Base-by-base conservation (phyloP, 2,329 filamentous ascomycete genomes). In the Chaetomium sp. region DNA sequence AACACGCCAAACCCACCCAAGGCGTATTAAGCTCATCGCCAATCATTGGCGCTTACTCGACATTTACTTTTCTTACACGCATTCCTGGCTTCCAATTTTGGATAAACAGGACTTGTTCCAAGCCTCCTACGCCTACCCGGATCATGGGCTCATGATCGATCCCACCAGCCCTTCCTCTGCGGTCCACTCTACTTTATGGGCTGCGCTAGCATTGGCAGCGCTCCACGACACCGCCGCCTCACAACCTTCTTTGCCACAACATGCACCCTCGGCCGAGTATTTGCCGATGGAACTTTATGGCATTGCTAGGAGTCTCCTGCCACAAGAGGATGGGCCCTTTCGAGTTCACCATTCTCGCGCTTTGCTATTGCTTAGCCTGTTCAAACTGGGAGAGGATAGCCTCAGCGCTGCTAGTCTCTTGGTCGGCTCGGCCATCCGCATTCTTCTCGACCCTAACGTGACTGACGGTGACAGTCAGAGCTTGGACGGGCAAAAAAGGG, bases 61-160 rank as follows among this genome's bases (percentile, higher is more conserved):
- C 61, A 77, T 87, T 4, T 91, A 89, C 66, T 87, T 89, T 57
- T 81, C 86, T 1, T 89, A 88, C 62, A 88, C 85, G 0, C 86
- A 91, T 66, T 83, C 80, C 52, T 91, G 88, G 88, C 76, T 91
- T 33, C 88, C 88, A 0, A 83, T 91, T 33, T 74, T 86, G 9
- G 84, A 89, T 60, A 86, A 84, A 59, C 79, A 86, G 49, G 77
- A 79, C 43, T 72, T 88, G 4, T 72, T 86, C 49, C 75, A 62
- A 55, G 74, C 67, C 56, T 79, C 71, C 0, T 69, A 73, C 41
- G 66, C 68, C 6, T 82, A 80, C 36, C 64, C 71, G 43, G 65
- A 65, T 3, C 37, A 66, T 7, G 51, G 61, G n/a, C 53, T 62
- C 47, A 47, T 43, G 34, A 14, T 62, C 8, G 19, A 49, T 27